These are phyloP conservation scores for Amanita jacksonii DNA, from an alignment of 768 basidiomycete genomes.

Conservation along the genomic window DNA sequence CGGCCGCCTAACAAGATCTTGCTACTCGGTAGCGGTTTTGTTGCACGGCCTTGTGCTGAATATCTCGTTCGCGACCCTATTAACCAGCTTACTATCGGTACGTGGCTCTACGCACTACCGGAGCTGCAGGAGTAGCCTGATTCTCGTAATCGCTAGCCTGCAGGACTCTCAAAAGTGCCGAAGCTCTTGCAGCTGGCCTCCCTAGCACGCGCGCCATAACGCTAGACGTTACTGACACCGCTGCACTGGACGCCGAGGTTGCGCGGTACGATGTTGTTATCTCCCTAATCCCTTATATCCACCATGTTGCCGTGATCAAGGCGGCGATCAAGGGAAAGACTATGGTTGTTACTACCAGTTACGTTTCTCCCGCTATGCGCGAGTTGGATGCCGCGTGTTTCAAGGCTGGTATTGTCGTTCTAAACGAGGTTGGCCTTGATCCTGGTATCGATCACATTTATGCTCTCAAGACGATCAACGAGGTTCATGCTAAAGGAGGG, in stretches of 20 bases:
- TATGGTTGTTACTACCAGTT: conserved; percentile 92
- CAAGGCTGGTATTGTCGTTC: conserved; percentile 83
- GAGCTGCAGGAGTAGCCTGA: background rate
- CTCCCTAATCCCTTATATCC: conserved; percentile 91
- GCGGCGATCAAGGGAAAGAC: conserved; percentile 86
- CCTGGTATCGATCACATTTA: conserved; percentile 93
- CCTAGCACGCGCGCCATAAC: conserved; percentile 64
- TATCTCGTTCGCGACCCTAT: conserved; percentile 76
- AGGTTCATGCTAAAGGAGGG: conserved; percentile 90
- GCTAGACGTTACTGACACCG: conserved; percentile 67
- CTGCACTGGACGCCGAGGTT: conserved; percentile 70
- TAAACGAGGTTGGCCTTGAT: conserved; percentile 98
- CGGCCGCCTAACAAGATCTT: conserved; percentile 62
- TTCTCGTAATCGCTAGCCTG: conserved; percentile 54
- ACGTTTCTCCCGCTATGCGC: conserved; percentile 86
- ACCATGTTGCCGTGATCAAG: conserved; percentile 85
- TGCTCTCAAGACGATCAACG: conserved; percentile 87
- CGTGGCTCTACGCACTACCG: conserved; percentile 13
- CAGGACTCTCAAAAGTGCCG: conserved; percentile 72
- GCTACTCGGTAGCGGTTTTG: conserved; percentile 90
- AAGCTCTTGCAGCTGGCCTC: conserved; percentile 59
- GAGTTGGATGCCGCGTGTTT: conserved; percentile 75
- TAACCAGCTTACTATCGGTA: conserved; percentile 82
- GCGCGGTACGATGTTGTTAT: conserved; percentile 89
- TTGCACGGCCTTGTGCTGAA: conserved; percentile 93